A percentile compares a stretch with the other conserved stretches of the same genome.
Evolutionary conservation across 176 grass and related monocot genomes (phyloP).

Genomic region (Oryza brachyantha): DNA sequence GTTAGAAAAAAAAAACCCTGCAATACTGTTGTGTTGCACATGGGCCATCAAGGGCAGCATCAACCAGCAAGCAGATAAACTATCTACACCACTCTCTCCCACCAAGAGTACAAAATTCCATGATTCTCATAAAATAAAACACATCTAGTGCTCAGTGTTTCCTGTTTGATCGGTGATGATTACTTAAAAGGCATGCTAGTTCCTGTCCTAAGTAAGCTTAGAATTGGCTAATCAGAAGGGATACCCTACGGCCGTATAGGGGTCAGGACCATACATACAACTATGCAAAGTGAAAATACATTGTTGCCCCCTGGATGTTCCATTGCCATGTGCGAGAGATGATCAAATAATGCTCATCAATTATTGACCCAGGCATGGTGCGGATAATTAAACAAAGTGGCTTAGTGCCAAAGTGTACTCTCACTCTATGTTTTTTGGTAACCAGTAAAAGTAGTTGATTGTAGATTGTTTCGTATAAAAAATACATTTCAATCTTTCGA

Average conservation of each 20-base stretch:
- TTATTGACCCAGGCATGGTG: not conserved
- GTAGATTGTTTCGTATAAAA: too few relatives aligned
- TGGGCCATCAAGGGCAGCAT: not conserved
- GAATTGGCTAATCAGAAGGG: conserved; percentile 30
- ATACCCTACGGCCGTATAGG: not conserved
- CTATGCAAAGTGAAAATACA: not conserved
- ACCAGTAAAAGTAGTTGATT: too few relatives aligned
- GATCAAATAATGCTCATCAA: not conserved
- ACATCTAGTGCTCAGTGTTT: not conserved
- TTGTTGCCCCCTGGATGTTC: not conserved
- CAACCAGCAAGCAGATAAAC: not conserved
- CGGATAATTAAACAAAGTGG: too few relatives aligned
- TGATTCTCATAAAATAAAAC: not conserved
- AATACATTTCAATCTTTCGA: too few relatives aligned
- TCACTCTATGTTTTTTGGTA: too few relatives aligned
- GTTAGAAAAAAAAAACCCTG: not conserved
- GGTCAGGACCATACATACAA: not conserved
- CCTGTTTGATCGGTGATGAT: not conserved
- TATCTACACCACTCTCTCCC: not conserved
- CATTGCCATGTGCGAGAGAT: not conserved
- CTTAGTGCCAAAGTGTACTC: too few relatives aligned
- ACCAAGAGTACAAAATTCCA: not conserved
- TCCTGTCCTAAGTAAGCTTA: not conserved
- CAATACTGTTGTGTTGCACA: not conserved
- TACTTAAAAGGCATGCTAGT: not conserved